Evolutionary conservation across 2,329 filamentous ascomycete genomes (phyloP), one percentile per base, ranked within the genome.

Genomic region (Teratosphaeria destructans): DNA sequence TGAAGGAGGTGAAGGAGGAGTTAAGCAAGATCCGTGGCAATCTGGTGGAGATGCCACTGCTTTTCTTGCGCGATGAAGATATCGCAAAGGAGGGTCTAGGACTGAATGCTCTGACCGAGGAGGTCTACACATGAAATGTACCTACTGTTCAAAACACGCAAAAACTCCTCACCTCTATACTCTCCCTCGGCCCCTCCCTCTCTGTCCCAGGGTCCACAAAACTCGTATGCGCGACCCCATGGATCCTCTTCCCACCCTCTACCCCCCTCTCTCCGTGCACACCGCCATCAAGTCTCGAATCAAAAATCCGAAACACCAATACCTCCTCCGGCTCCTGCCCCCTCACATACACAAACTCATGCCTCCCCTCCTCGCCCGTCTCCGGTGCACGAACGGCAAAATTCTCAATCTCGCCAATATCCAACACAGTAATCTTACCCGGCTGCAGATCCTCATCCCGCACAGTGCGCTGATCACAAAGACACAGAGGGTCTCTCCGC

Each of bases 31-130:
- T 92, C 7, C 85, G 86, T 53, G 77, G 77, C n/a, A 78, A 72
- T 19, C 64, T 80, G 55, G 77, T 96, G 7, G 89, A 96, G 78
- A 96, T 96, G 92, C 90, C 91, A 32, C 78, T 96, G 66, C 79
- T 90, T 65, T 96, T 96, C 77, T 77, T 96, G 72, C 86, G 87
- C 67, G 88, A 91, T 37, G 83, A 90, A 68, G 91, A 96, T 72
- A 86, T 96, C 72, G 93, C 92, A 3, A 86, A 91, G 79, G 84
- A 90, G 66, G 90, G 91, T 0, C 67, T 95, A 68, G 80, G 82
- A 26, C 63, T 80, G 63, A 80, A 80, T 66, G 73, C 75, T 26
- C 71, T 78, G 60, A 79, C 77, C 1, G 77, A 78, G 69, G 75
- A 76, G 60, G 67, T 79, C 19, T 79, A 79, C 68, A 79, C 77